phyloP scores from a whole-genome alignment of 1,284 basidiomycete genomes.

The Apiotrichum gamsii region DNA sequence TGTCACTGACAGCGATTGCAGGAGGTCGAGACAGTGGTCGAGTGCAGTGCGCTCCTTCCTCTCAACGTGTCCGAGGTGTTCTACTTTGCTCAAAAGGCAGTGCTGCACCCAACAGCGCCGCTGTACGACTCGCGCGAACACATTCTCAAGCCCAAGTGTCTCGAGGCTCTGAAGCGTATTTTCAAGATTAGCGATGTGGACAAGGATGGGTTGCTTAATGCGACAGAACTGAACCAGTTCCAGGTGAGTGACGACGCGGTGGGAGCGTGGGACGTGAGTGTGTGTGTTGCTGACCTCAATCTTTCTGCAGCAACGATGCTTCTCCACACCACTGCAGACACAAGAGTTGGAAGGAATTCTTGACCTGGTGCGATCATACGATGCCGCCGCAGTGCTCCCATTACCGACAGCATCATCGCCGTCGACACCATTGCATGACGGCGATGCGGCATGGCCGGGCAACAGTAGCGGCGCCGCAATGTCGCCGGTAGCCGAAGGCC shows the following conservation, averaged over 20 bases:
- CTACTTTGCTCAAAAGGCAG: slow-evolving; percentile 98
- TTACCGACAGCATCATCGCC: slow-evolving; percentile 22
- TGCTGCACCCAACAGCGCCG: slow-evolving; percentile 92
- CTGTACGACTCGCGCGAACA: slow-evolving; percentile 95
- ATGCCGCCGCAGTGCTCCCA: slow-evolving; percentile 42
- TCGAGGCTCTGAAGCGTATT: slow-evolving; percentile 82
- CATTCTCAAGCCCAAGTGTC: slow-evolving; percentile 78
- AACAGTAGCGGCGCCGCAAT: too few species aligned
- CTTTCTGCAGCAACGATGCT: slow-evolving; percentile 72
- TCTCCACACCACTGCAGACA: slow-evolving; percentile 82
- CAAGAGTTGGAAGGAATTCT: slow-evolving; percentile 90
- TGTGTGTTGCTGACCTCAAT: too few species aligned
- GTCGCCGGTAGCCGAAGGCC: slow-evolving; percentile 51
- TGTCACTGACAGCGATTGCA: slow-evolving; percentile 44
- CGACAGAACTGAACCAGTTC: slow-evolving; percentile 90
- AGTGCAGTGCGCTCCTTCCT: slow-evolving; percentile 83
- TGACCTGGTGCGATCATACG: slow-evolving; percentile 72
- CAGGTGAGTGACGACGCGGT: too few species aligned
- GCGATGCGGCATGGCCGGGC: not conserved
- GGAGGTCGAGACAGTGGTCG: slow-evolving; percentile 98
- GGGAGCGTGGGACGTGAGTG: too few species aligned
- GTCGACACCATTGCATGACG: not conserved
- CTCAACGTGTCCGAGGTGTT: slow-evolving; percentile 98
- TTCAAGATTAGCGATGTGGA: slow-evolving; percentile 93
- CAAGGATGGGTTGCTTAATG: slow-evolving; percentile 87